Percentiles rank a stretch among this genome's conserved stretches.
Evolutionary conservation across 2,329 filamentous ascomycete species (phyloP).

Genomic region (Hypoxylon sp.): DNA sequence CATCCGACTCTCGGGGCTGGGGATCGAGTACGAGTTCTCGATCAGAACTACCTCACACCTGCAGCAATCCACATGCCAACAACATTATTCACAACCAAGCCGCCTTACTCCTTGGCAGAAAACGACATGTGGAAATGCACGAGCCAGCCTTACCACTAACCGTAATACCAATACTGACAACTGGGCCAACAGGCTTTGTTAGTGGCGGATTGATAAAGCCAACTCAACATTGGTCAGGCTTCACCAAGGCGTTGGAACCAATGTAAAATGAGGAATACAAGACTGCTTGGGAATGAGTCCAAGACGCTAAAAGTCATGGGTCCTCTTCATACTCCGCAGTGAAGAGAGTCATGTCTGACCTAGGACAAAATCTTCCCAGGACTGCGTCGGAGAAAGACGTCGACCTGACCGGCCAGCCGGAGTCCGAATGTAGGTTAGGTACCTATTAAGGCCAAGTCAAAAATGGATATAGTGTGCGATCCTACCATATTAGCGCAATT

Average conservation of each 20-base stretch:
- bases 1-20: conserved; percentile 8
- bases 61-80: conserved; percentile 32
- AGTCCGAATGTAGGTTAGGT: conserved; percentile 20
- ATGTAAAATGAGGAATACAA: conserved; percentile 7
- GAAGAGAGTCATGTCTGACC: conserved; percentile 17
- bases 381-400: conserved; percentile 22
- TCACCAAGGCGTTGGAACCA: conserved; percentile 23
- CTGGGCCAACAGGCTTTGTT: conserved; percentile 7
- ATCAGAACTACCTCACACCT: conserved; percentile 11
- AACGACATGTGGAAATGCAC: conserved; percentile 10
- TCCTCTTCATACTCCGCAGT: neutral
- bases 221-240: neutral
- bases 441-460: neutral
- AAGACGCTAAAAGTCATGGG: conserved; percentile 13
- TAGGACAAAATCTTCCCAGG: neutral
- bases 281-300: conserved; percentile 11
- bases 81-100: conserved; percentile 24
- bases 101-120: conserved; percentile 23
- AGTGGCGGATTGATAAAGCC: neutral
- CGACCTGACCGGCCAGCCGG: conserved; percentile 21
- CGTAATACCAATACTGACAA: conserved; percentile 18
- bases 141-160: conserved; percentile 15
- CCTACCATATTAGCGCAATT: conserved; percentile 3
- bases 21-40: conserved; percentile 28
- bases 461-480: conserved; percentile 11